Percentiles rank a stretch among this genome's conserved stretches.
Evolutionary conservation across 805 yeast species (phyloP).

Genomic region (Ogataea corticis): DNA sequence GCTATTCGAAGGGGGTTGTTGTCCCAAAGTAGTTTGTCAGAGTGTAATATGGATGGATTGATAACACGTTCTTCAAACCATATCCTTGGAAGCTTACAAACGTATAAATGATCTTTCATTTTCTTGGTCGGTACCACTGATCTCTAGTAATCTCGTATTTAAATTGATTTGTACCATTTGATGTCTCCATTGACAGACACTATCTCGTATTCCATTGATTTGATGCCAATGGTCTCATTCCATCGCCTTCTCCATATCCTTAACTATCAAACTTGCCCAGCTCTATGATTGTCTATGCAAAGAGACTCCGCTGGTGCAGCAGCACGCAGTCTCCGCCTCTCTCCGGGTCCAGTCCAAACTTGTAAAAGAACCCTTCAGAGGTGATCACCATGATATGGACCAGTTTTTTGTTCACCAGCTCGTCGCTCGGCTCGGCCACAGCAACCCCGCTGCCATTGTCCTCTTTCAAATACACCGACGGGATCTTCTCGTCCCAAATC

Average conservation of each 20-base stretch:
- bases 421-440: slow-evolving; percentile 23
- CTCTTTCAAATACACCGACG: slow-evolving; percentile 23
- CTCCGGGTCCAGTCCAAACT: slow-evolving; percentile 81
- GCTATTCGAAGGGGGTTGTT: background rate
- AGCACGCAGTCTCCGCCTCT: slow-evolving; percentile 93
- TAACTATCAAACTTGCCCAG: too few species aligned
- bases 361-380: slow-evolving; percentile 82
- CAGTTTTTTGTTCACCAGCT: slow-evolving; percentile 26
- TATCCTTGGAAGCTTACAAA: too few species aligned
- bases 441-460: slow-evolving; percentile 8
- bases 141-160: too few species aligned
- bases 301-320: slow-evolving; percentile 52
- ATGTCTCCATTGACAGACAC: too few species aligned
- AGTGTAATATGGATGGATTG: too few species aligned
- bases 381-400: slow-evolving; percentile 77
- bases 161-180: too few species aligned
- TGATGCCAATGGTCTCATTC: too few species aligned
- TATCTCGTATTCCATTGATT: too few species aligned
- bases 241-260: too few species aligned
- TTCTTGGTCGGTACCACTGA: too few species aligned
- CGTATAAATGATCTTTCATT: too few species aligned
- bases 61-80: too few species aligned
- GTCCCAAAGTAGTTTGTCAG: background rate
- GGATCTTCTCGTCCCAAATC: slow-evolving; percentile 26
- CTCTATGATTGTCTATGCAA: slow-evolving; percentile 5